Evolutionary conservation across 2,329 filamentous ascomycete genomes (phyloP).

Genomic region (Malbranchea cinnamomea): DNA sequence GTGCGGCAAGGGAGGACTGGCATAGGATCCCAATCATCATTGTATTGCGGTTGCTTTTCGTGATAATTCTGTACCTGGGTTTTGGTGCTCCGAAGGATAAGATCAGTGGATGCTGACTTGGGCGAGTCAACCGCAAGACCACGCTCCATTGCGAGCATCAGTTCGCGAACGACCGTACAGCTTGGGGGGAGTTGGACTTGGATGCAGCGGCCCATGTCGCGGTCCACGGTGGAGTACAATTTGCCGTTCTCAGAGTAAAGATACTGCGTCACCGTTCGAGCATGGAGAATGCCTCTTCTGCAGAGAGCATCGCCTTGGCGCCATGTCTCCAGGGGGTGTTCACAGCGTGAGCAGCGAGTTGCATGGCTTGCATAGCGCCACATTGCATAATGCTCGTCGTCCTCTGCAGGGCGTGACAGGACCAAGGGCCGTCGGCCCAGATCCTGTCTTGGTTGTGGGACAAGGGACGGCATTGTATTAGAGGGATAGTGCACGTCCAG

Average conservation of each 20-base stretch:
- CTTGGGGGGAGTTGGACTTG: constrained; percentile 29
- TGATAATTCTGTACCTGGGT: not conserved
- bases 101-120: constrained; percentile 6
- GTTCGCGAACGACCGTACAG: constrained; percentile 19
- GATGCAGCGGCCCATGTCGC: constrained; percentile 21
- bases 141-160: constrained; percentile 29
- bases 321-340: constrained; percentile 16
- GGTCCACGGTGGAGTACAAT: constrained; percentile 29
- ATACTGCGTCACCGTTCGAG: constrained; percentile 21
- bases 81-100: not conserved
- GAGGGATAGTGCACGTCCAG: constrained; percentile 1
- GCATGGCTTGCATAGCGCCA: constrained; percentile 20
- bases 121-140: constrained; percentile 16
- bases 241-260: constrained; percentile 21
- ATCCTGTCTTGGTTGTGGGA: constrained; percentile 14
- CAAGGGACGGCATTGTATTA: constrained; percentile 36
- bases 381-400: constrained; percentile 23
- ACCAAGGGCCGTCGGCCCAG: constrained; percentile 9
- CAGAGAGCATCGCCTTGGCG: constrained; percentile 18
- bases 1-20: not conserved
- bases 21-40: not conserved
- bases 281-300: constrained; percentile 18
- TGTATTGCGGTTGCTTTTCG: not conserved
- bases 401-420: constrained; percentile 13
- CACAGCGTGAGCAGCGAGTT: constrained; percentile 18